phyloP scores from a whole-genome alignment of 2,329 filamentous ascomycete genomes.

The Aspergillus persii region DNA sequence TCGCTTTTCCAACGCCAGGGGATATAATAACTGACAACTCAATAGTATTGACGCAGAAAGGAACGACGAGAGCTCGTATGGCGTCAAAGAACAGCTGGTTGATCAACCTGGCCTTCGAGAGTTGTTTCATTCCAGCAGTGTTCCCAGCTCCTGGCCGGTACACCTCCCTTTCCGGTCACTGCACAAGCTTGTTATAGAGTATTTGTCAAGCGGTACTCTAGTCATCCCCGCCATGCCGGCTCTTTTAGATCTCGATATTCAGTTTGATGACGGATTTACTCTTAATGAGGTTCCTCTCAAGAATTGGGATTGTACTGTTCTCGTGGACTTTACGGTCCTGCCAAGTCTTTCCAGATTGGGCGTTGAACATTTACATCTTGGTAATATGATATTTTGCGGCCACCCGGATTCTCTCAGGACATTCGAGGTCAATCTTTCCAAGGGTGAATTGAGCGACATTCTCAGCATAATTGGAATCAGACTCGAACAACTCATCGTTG shows the following conservation, averaged over 20 bases:
- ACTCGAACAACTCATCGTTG: background rate
- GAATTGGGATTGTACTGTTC: conserved; percentile 2
- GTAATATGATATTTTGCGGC: conserved; percentile 3
- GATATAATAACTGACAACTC: background rate
- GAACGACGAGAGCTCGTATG: background rate
- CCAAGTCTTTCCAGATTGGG: background rate
- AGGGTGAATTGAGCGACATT: conserved; percentile 1
- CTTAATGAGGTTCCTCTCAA: background rate
- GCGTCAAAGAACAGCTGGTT: background rate
- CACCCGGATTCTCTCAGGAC: background rate
- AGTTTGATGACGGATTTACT: background rate
- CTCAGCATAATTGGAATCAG: background rate
- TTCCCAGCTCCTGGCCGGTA: background rate
- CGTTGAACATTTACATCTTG: background rate
- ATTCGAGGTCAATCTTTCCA: background rate
- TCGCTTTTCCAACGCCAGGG: background rate
- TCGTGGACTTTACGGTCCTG: background rate
- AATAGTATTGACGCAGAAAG: conserved; percentile 2
- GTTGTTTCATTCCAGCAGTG: background rate
- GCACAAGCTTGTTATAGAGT: background rate
- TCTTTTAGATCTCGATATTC: background rate
- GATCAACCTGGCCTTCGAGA: background rate
- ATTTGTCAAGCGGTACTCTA: background rate
- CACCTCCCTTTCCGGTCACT: background rate
- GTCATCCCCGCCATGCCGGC: background rate